A percentile compares a stretch with the other conserved stretches of the same genome.
Conservation (phyloP, 495 filamentous ascomycete species). For the Daldinia concentrica region DNA sequence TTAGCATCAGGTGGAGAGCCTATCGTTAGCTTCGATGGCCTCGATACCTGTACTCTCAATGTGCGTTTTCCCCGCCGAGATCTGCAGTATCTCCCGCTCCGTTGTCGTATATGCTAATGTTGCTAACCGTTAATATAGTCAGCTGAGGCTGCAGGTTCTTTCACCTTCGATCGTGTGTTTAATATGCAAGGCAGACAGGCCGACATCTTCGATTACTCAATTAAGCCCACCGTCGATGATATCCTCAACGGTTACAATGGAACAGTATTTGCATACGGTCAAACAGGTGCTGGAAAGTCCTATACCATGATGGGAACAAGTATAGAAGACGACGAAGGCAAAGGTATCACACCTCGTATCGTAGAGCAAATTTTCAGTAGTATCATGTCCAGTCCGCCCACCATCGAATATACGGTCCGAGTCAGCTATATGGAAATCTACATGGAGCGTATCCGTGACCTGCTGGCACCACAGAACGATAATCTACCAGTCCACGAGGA, state of each 20-base stretch:
- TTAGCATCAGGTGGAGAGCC: constrained; percentile 87
- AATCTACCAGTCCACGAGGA: constrained; percentile 97
- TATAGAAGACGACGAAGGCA: constrained; percentile 88
- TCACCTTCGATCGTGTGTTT: constrained; percentile 98
- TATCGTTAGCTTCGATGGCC: constrained; percentile 86
- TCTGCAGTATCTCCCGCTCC: constrained; percentile 15
- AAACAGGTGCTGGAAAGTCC: constrained; percentile 98
- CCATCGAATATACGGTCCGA: constrained; percentile 96
- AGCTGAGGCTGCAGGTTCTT: constrained; percentile 80
- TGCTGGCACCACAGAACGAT: constrained; percentile 90
- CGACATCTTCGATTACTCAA: constrained; percentile 98
- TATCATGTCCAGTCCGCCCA: constrained; percentile 87
- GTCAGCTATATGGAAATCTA: constrained; percentile 99
- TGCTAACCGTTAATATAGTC: constrained; percentile 64
- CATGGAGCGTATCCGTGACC: constrained; percentile 97
- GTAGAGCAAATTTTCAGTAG: constrained; percentile 98
- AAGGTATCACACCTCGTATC: constrained; percentile 96
- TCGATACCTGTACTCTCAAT: constrained; percentile 87
- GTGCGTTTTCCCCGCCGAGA: constrained; percentile 62
- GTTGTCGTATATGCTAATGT: constrained; percentile 13
- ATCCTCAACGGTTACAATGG: constrained; percentile 99
- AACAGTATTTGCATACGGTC: constrained; percentile 98
- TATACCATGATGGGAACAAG: constrained; percentile 99
- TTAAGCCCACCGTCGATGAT: constrained; percentile 94
- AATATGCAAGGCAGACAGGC: constrained; percentile 85